A percentile compares a stretch with the other conserved stretches of the same genome.
These are phyloP conservation scores for Vigna hirtella DNA, from an alignment of 306 rosid species.

Conservation along the genomic window DNA sequence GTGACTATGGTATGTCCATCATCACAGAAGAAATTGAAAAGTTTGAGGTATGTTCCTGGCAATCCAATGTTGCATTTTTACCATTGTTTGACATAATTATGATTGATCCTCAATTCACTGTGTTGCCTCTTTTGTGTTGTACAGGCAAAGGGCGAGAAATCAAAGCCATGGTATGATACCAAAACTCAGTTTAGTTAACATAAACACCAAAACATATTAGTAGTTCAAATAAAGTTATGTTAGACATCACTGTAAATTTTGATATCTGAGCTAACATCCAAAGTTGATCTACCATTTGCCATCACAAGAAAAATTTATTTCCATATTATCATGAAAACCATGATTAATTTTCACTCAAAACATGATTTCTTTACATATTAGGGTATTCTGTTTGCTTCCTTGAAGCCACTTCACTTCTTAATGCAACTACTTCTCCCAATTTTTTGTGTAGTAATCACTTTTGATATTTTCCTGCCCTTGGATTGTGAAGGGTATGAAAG, in stretches of 20 bases:
- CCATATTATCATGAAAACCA: too few relatives aligned
- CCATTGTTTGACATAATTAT: background rate
- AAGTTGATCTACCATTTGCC: too few relatives aligned
- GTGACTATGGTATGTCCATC: slow-evolving; percentile 79
- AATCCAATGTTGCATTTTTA: slow-evolving; percentile 17
- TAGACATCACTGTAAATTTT: too few relatives aligned
- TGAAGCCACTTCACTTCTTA: slow-evolving; percentile 10
- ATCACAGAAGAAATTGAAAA: slow-evolving; percentile 63
- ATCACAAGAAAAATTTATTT: too few relatives aligned
- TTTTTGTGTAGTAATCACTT: background rate
- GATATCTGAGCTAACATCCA: too few relatives aligned
- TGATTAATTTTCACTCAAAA: background rate
- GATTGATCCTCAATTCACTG: slow-evolving; percentile 28
- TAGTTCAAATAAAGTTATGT: too few relatives aligned
- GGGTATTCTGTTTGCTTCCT: background rate
- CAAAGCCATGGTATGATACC: slow-evolving; percentile 64
- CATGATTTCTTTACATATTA: background rate
- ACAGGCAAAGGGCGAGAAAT: slow-evolving; percentile 66
- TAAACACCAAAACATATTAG: too few relatives aligned
- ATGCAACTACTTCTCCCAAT: background rate
- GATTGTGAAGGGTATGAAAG: background rate
- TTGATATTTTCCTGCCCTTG: background rate
- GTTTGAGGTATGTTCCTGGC: slow-evolving; percentile 56
- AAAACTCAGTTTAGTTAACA: background rate
- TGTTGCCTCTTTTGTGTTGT: slow-evolving; percentile 42